Evolutionary conservation across 805 yeast genomes (phyloP).

Genomic region (Barnettozyma salicaria): DNA sequence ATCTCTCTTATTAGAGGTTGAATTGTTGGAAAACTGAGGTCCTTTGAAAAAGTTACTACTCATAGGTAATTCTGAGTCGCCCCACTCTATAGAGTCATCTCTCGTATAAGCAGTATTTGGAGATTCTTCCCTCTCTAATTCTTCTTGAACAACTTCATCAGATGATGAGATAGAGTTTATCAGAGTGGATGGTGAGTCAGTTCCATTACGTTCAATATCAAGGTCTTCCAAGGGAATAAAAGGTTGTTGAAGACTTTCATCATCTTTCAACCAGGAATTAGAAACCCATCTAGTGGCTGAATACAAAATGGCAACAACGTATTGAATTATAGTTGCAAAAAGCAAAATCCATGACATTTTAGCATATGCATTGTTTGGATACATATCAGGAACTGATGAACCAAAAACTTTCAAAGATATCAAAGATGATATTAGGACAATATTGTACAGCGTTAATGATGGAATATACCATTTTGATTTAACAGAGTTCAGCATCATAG

Average conservation of each 20-base stretch:
- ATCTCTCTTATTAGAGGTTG: slow-evolving; percentile 27
- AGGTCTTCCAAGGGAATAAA: slow-evolving; percentile 28
- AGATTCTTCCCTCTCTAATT: slow-evolving; percentile 6
- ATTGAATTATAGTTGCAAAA: slow-evolving; percentile 48
- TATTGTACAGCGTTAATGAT: slow-evolving; percentile 44
- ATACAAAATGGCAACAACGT: slow-evolving; percentile 44
- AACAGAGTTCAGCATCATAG: slow-evolving; percentile 57
- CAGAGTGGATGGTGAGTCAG: slow-evolving; percentile 21
- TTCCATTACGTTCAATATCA: slow-evolving; percentile 20
- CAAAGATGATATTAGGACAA: slow-evolving; percentile 43
- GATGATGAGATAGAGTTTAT: slow-evolving; percentile 15
- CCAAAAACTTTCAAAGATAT: slow-evolving; percentile 52
- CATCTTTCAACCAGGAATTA: slow-evolving; percentile 22
- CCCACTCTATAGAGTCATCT: slow-evolving; percentile 24
- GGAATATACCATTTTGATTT: slow-evolving; percentile 55
- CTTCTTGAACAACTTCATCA: slow-evolving; percentile 7
- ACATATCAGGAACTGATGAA: slow-evolving; percentile 55
- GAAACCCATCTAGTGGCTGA: slow-evolving; percentile 40
- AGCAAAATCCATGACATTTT: slow-evolving; percentile 59
- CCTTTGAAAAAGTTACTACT: slow-evolving; percentile 1
- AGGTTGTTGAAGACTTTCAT: slow-evolving; percentile 13
- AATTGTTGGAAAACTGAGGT: background rate
- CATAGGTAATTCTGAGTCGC: slow-evolving; percentile 9
- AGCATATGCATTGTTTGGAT: slow-evolving; percentile 71
- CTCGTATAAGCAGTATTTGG: slow-evolving; percentile 18